Conservation (phyloP, 2,329 filamentous ascomycete species). For the Pseudocercospora macadamiae region DNA sequence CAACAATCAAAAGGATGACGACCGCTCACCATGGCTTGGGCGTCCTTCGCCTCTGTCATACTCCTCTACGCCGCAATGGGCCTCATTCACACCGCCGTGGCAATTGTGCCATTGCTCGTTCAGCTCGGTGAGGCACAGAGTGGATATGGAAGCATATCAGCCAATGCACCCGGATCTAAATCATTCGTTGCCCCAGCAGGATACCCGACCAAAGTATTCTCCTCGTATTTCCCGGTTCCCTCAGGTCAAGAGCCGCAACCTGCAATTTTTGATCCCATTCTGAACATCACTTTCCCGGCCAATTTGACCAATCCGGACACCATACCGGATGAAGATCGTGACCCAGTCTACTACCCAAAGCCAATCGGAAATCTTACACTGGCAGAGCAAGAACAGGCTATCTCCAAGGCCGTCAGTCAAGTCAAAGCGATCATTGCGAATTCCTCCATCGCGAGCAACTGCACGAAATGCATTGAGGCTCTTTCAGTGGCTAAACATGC, state of each 20-base stretch:
- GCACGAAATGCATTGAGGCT: conserved; percentile 58
- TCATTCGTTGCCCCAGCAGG: conserved; percentile 50
- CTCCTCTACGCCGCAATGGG: conserved; percentile 13
- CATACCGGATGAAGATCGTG: conserved; percentile 53
- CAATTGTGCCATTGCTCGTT: conserved; percentile 20
- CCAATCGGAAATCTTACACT: conserved; percentile 51
- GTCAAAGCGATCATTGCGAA: conserved; percentile 49
- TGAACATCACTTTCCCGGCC: conserved; percentile 57
- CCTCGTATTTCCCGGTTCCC: conserved; percentile 52
- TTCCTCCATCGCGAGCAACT: conserved; percentile 43
- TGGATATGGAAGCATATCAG: conserved; percentile 7
- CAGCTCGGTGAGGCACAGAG: conserved; percentile 20
- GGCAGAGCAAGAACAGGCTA: conserved; percentile 44
- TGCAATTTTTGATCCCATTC: conserved; percentile 54
- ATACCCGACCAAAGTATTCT: conserved; percentile 56
- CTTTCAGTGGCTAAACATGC: conserved; percentile 55
- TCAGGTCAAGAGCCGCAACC: conserved; percentile 58
- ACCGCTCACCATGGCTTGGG: background rate
- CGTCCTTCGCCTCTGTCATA: background rate
- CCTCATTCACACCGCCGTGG: conserved; percentile 13
- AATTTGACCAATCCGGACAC: conserved; percentile 59
- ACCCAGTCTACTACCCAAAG: conserved; percentile 56
- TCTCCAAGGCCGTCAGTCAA: conserved; percentile 49
- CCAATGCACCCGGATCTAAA: conserved; percentile 9
- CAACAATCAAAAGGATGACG: conserved; percentile 13